A percentile compares a stretch with the other conserved stretches of the same genome.
Evolutionary conservation across 441 rosid species (phyloP).

Genomic region (Monsonia emarginata): DNA sequence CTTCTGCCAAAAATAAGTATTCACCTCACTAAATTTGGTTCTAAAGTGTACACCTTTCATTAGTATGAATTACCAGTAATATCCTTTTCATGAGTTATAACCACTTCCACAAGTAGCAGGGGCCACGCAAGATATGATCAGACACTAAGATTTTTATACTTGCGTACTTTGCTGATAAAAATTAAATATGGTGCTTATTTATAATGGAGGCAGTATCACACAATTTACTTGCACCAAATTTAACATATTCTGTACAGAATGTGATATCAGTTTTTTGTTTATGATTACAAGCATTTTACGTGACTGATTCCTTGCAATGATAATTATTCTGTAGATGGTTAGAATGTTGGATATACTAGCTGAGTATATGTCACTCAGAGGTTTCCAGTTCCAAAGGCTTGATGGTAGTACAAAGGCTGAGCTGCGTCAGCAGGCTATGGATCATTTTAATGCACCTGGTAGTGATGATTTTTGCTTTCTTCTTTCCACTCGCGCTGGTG

Average conservation of each 20-base stretch:
- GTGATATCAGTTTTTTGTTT: not conserved
- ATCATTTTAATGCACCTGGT: slow-evolving; percentile 95
- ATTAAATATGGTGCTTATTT: not conserved
- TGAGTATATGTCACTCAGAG: slow-evolving; percentile 77
- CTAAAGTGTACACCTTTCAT: not conserved
- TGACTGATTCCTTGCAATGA: not conserved
- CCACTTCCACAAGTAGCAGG: no score
- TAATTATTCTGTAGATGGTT: slow-evolving; percentile 63
- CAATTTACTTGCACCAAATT: not conserved
- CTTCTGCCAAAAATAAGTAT: no score
- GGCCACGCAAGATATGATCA: no score
- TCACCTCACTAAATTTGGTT: no score
- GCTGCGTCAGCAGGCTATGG: slow-evolving; percentile 97
- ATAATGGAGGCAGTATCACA: not conserved
- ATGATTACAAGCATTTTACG: not conserved
- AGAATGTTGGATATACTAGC: slow-evolving; percentile 95
- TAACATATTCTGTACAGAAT: not conserved
- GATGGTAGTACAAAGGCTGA: slow-evolving; percentile 99
- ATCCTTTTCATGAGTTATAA: no score
- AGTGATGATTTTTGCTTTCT: slow-evolving; percentile 99
- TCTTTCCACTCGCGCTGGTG: slow-evolving; percentile 98
- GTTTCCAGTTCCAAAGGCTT: slow-evolving; percentile 94
- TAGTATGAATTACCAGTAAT: not conserved
- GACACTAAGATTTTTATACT: not conserved
- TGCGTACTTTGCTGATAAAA: not conserved